Evolutionary conservation across 1,284 basidiomycete species (phyloP).

Genomic region (Megacollybia platyphylla): DNA sequence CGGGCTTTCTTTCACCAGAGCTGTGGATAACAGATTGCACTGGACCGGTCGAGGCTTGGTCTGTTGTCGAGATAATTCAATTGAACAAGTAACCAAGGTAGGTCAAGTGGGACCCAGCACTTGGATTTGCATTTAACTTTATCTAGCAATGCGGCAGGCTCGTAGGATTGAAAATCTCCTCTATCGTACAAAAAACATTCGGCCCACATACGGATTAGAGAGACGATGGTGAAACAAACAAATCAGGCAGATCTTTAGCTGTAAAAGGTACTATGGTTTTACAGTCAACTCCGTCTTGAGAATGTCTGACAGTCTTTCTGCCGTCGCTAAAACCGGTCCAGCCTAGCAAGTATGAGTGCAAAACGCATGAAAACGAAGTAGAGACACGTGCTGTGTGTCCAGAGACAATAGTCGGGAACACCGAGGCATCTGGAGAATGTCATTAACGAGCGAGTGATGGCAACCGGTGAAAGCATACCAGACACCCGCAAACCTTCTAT

Average conservation of each 20-base stretch:
- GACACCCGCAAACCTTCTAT: constrained; percentile 38
- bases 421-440: constrained; percentile 30
- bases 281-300: constrained; percentile 25
- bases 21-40: constrained; percentile 54
- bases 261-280: too few relatives aligned
- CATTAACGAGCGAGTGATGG: too few relatives aligned
- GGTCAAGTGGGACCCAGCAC: too few relatives aligned
- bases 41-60: constrained; percentile 51
- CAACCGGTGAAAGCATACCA: not conserved
- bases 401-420: constrained; percentile 44
- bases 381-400: constrained; percentile 43
- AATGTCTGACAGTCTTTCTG: constrained; percentile 52
- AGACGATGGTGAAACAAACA: too few relatives aligned
- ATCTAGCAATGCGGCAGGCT: too few relatives aligned
- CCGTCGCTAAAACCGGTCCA: constrained; percentile 43
- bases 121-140: too few relatives aligned
- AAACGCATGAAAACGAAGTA: not conserved
- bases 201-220: too few relatives aligned
- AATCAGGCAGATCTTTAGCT: too few relatives aligned
- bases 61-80: constrained; percentile 30
- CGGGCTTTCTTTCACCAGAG: constrained; percentile 35
- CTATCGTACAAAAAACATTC: too few relatives aligned
- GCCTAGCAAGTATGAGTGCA: constrained; percentile 22
- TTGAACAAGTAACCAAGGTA: too few relatives aligned
- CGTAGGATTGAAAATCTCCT: too few relatives aligned